A percentile compares a stretch with the other conserved stretches of the same genome.
Conservation (phyloP, 495 filamentous ascomycete genomes). For the Hypoxylon subgilvum region DNA sequence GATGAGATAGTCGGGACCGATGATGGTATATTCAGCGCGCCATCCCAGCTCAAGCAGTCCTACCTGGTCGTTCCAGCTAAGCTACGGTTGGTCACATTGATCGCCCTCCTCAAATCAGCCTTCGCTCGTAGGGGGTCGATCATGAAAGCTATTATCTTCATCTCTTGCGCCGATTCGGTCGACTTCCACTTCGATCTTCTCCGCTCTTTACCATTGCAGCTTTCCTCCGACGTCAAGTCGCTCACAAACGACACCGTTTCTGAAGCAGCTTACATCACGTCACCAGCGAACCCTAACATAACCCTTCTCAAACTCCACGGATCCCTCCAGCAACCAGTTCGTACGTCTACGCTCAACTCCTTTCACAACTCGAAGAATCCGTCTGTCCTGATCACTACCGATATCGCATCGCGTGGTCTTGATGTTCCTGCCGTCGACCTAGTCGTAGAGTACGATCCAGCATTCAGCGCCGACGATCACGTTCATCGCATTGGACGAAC, state of each 20-base stretch:
- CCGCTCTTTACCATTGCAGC: constrained; percentile 52
- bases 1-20: constrained; percentile 52
- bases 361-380: constrained; percentile 72
- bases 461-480: constrained; percentile 89
- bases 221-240: constrained; percentile 32
- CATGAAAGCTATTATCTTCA: constrained; percentile 95
- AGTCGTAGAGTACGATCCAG: constrained; percentile 92
- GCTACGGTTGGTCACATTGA: constrained; percentile 83
- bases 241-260: constrained; percentile 51
- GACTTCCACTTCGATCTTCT: constrained; percentile 96
- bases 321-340: constrained; percentile 84
- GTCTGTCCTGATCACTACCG: constrained; percentile 86
- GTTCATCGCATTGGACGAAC: constrained; percentile 94
- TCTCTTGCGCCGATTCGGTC: constrained; percentile 94
- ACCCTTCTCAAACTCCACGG: constrained; percentile 88
- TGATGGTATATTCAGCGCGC: constrained; percentile 75
- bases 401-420: constrained; percentile 91
- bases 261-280: constrained; percentile 55
- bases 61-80: constrained; percentile 88
- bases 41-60: constrained; percentile 89
- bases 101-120: constrained; percentile 79
- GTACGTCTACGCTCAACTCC: constrained; percentile 79
- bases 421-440: constrained; percentile 94
- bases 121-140: constrained; percentile 86
- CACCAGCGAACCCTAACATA: constrained; percentile 59